Evolutionary conservation across 2,329 filamentous ascomycete genomes (phyloP).

Genomic region (Rhynchosporium graminicola): DNA sequence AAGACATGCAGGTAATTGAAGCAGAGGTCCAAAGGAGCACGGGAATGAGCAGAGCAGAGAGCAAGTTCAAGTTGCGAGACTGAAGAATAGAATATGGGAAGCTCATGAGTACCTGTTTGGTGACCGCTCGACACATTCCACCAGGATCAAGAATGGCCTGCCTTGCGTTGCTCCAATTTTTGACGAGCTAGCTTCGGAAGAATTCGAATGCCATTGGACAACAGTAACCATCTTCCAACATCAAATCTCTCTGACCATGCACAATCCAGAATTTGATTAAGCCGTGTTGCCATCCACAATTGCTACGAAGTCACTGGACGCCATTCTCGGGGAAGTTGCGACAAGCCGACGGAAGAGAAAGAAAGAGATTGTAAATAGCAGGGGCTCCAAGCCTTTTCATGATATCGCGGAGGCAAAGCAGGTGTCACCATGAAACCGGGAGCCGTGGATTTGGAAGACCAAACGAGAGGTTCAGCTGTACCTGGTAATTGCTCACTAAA

Average conservation of each 20-base stretch:
- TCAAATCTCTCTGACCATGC: background rate
- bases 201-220: conserved; percentile 1
- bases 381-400: background rate
- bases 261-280: background rate
- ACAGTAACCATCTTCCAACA: background rate
- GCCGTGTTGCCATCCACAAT: background rate
- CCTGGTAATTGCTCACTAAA: background rate
- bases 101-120: no score
- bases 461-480: background rate
- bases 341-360: conserved; percentile 4
- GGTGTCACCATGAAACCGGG: background rate
- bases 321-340: background rate
- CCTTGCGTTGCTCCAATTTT: background rate
- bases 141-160: background rate
- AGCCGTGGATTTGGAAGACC: background rate
- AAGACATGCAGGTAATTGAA: no score
- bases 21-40: no score
- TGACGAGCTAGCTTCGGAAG: background rate
- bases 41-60: no score
- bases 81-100: no score
- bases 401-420: conserved; percentile 1
- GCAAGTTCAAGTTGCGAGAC: no score
- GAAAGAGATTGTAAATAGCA: background rate
- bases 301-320: background rate
- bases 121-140: no score